phyloP scores from a whole-genome alignment of 208 protist genomes.

The Trypanosoma brucei region DNA sequence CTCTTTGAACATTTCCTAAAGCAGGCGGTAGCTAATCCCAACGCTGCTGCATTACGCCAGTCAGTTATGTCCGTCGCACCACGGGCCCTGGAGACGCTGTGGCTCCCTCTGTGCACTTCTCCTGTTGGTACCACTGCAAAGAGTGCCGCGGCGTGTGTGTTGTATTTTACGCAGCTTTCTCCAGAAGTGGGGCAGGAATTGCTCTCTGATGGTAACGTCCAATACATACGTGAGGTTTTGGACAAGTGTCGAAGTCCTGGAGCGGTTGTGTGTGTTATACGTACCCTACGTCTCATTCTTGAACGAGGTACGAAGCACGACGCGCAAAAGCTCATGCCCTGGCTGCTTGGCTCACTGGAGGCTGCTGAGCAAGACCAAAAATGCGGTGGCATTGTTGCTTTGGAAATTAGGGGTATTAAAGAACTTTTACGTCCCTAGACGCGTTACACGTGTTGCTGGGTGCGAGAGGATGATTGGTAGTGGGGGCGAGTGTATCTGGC shows the following conservation, averaged over 20 bases:
- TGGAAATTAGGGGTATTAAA: constrained; percentile 13
- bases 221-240: constrained; percentile 20
- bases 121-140: constrained; percentile 24
- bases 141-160: constrained; percentile 42
- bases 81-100: constrained; percentile 31
- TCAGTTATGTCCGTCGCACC: constrained; percentile 32
- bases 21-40: constrained; percentile 26
- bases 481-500: no score
- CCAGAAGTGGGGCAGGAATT: constrained; percentile 35
- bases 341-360: constrained; percentile 8
- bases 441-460: not conserved
- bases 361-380: constrained; percentile 10
- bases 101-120: constrained; percentile 50
- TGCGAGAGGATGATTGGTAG: no score
- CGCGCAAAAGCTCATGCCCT: constrained; percentile 8
- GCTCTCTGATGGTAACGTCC: constrained; percentile 28
- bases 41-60: constrained; percentile 30
- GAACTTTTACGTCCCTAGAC: constrained; percentile 11
- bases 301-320: constrained; percentile 18
- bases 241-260: constrained; percentile 21
- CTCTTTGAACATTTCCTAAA: constrained; percentile 34
- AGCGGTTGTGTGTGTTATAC: constrained; percentile 39
- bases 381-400: constrained; percentile 6
- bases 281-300: constrained; percentile 35
- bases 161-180: constrained; percentile 39